Evolutionary conservation across 2,329 filamentous ascomycete species (phyloP), one percentile per base, ranked within the genome.

Genomic region (Capronia epimyces): DNA sequence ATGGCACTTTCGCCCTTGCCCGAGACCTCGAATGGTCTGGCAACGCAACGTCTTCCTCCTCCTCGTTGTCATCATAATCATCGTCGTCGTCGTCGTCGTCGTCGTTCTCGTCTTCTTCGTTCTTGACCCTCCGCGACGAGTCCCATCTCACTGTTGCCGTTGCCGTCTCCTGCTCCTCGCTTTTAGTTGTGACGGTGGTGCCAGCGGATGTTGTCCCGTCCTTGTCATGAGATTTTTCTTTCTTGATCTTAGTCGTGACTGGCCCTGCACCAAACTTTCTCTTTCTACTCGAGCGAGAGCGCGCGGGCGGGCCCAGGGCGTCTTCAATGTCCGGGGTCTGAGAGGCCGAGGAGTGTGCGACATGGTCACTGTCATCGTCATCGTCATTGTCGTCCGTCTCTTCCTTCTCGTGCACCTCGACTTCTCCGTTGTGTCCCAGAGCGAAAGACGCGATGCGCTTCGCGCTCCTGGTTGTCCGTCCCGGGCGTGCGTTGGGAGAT

Each of bases 301-400:
- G 63, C 1, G 61, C 50, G 3, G 56, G 25, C 7, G 61, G 67
- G 49, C 62, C 74, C 49, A 63, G 60, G 59, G 73, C 59, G 59
- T 84, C 81, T 68, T 84, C 81, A 50, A 84, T 82, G 59, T 83
- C 80, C 49, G 63, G 61, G 50, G 64, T 61, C 10, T 31, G 13
- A 15, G 21, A 12, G 53, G 65, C 52, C 7, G 29, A 32, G 8
- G 13, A 18, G 34, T 20, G 6, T 5, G 18, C 20, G 20, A 9
- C 15, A 12, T 37, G n/a, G 6, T 6, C 20, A 12, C 20, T 4
- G 34, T 37, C 34, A 5, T 65, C 61, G 39, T 67, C 67, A 3
- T 66, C 60, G 52, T 6, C 55, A 46, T 27, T 12, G 6, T 57
- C 59, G 43, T 56, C 20, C 51, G 58, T 48, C 52, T 64, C 58